Evolutionary conservation across 2,329 filamentous ascomycete genomes (phyloP), one percentile per base, ranked within the genome.

Genomic region (Lachnellula hyalina): DNA sequence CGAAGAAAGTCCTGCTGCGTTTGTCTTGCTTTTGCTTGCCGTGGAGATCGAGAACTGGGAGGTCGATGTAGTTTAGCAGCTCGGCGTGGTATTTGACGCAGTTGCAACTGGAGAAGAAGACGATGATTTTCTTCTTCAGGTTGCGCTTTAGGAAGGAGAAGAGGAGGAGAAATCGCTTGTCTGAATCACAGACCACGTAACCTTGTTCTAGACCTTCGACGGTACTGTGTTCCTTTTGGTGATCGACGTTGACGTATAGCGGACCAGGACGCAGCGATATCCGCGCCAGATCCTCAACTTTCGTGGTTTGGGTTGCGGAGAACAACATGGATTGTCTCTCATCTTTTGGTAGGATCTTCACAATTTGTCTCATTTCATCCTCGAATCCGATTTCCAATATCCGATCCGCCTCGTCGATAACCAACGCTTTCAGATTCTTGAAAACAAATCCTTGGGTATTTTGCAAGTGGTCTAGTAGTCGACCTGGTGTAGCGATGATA

Each of bases 21-120:
- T 96, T 96, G 74, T 96, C 91, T 74, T 99, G 94, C 75, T 99
- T 99, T 74, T 96, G 90, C 75, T 99, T 96, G 63, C 91, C 94
- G 72, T 95, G 90, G 7, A 96, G 78, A 64, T 90, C 87, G 44
- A 96, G 80, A 2, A 95, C 89, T 5, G 89, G 91, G 41, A 96
- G 81, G 72, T 97, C 94, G 67, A 97, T 96, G 75, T 96, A 97
- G 76, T 97, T 97, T 63, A 99, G 84, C 28, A 99, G 83, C 72
- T 97, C 92, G 25, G 89, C 85, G 73, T 96, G 91, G 74, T 97
- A 99, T 72, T 96, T 96, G 67, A 97, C 93, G 63, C 88, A 95
- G 68, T 90, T 90, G 72, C 91, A 96, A 68, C 86, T 91, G 64
- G 86, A 90, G 74, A 96, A 91, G 78, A 97, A 97, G 58, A 97